phyloP scores from a whole-genome alignment of 192 early-diverging fungal genomes.

The Coemansia sp. region DNA sequence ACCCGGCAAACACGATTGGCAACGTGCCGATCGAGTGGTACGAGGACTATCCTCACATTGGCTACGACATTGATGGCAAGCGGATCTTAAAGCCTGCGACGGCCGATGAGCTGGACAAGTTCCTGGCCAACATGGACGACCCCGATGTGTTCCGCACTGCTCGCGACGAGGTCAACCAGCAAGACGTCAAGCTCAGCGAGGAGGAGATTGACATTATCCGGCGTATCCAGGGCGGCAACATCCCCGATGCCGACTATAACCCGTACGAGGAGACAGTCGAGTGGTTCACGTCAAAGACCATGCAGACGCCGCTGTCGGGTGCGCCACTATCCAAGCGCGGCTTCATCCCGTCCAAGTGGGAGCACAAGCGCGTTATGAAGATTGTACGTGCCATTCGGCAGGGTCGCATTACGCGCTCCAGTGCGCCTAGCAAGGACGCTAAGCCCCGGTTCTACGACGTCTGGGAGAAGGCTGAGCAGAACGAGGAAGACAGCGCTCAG shows the following conservation, averaged over 20 bases:
- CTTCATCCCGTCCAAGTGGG: conserved; percentile 94
- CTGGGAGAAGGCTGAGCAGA: conserved; percentile 78
- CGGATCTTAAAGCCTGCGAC: conserved; percentile 86
- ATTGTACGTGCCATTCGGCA: conserved; percentile 94
- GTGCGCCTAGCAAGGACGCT: conserved; percentile 49
- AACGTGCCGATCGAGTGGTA: conserved; percentile 99
- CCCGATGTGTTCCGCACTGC: conserved; percentile 90
- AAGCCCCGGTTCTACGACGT: conserved; percentile 84
- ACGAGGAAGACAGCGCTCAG: conserved; percentile 63
- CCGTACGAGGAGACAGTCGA: conserved; percentile 95
- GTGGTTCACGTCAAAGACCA: conserved; percentile 89
- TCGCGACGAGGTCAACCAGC: conserved; percentile 78
- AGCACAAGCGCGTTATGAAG: conserved; percentile 95
- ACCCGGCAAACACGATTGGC: conserved; percentile 89
- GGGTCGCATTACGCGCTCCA: conserved; percentile 77
- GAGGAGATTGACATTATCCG: conserved; percentile 95
- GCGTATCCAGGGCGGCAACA: conserved; percentile 77
- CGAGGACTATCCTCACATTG: conserved; percentile 94
- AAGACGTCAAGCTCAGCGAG: conserved; percentile 83
- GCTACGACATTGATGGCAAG: conserved; percentile 94
- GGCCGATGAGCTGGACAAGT: conserved; percentile 93
- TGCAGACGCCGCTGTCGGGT: conserved; percentile 80
- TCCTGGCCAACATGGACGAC: conserved; percentile 91
- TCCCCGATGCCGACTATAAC: conserved; percentile 85
- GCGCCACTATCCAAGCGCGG: conserved; percentile 95